Evolutionary conservation across 371 early-diverging fungal species (phyloP).

Genomic region (Saksenaea oblongispora): DNA sequence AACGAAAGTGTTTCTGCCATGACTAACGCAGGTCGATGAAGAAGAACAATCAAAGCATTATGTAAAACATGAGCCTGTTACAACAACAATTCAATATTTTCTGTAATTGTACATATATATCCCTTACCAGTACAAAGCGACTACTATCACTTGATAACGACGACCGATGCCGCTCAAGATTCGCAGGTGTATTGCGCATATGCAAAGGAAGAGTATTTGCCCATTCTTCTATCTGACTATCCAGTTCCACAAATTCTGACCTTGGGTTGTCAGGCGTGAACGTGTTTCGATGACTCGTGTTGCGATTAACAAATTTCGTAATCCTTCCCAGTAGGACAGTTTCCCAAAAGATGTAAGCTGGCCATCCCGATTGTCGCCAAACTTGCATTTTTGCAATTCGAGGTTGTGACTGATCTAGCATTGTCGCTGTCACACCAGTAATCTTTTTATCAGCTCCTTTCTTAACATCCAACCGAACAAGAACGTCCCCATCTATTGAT

Average conservation of each 20-base stretch:
- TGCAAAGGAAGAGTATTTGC: conserved; percentile 1
- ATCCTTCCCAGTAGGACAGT: conserved; percentile 9
- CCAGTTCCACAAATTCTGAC: conserved; percentile 10
- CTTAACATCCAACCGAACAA: neutral
- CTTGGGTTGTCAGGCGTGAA: conserved; percentile 1
- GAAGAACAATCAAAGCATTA: conserved; percentile 9
- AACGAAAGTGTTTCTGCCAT: conserved; percentile 1
- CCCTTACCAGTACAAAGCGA: conserved; percentile 2
- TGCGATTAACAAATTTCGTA: conserved; percentile 9
- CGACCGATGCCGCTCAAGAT: conserved; percentile 6
- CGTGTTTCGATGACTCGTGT: neutral
- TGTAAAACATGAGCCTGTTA: conserved; percentile 8
- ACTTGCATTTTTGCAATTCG: neutral
- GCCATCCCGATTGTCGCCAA: neutral
- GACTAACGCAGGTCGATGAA: conserved; percentile 10
- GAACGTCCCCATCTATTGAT: neutral
- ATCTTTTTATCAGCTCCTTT: neutral
- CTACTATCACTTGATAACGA: neutral
- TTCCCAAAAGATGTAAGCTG: conserved; percentile 2
- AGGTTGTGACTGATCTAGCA: neutral
- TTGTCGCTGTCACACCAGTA: neutral
- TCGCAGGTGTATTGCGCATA: conserved; percentile 8
- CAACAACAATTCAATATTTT: neutral
- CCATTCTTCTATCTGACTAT: conserved; percentile 8
- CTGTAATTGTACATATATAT: neutral